phyloP scores from a whole-genome alignment of 495 filamentous ascomycete species.

The Haplographium delicatum region DNA sequence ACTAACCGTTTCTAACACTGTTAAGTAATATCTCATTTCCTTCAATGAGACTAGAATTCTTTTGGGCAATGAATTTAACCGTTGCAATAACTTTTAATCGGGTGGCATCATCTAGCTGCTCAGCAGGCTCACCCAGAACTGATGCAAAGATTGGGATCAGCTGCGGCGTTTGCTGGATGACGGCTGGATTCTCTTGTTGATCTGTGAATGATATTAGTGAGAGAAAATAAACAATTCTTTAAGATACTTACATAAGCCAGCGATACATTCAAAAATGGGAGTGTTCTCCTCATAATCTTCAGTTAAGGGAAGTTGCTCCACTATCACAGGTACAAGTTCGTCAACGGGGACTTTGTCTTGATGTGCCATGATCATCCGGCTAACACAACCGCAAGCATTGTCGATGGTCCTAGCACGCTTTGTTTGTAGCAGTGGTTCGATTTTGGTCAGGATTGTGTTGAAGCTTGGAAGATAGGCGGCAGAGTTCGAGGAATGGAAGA shows the following conservation, averaged over 20 bases:
- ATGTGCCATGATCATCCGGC: slow-evolving; percentile 83
- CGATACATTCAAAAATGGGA: slow-evolving; percentile 81
- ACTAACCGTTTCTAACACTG: slow-evolving; percentile 6
- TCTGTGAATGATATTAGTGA: slow-evolving; percentile 41
- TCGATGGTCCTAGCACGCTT: slow-evolving; percentile 75
- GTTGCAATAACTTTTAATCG: slow-evolving; percentile 62
- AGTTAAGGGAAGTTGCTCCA: slow-evolving; percentile 76
- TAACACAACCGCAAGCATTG: slow-evolving; percentile 90
- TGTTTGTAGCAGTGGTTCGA: slow-evolving; percentile 77
- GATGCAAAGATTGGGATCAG: slow-evolving; percentile 76
- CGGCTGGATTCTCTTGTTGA: slow-evolving; percentile 62
- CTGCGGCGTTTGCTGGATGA: slow-evolving; percentile 68
- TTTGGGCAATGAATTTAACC: slow-evolving; percentile 64
- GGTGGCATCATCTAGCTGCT: slow-evolving; percentile 80
- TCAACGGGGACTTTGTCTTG: slow-evolving; percentile 71
- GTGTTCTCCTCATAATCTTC: slow-evolving; percentile 97
- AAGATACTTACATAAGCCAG: slow-evolving; percentile 68
- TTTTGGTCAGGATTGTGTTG: slow-evolving; percentile 67
- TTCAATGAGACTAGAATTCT: slow-evolving; percentile 24
- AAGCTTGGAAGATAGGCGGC: slow-evolving; percentile 67
- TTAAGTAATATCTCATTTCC: slow-evolving; percentile 20
- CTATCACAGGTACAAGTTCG: slow-evolving; percentile 75
- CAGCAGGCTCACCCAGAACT: slow-evolving; percentile 71
- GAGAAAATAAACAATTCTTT: slow-evolving; percentile 13
- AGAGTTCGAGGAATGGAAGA: slow-evolving; percentile 69